Evolutionary conservation across 352 stramenopile species (phyloP), one percentile per base, ranked within the genome.

Genomic region (Phytopythium kandeliae): DNA sequence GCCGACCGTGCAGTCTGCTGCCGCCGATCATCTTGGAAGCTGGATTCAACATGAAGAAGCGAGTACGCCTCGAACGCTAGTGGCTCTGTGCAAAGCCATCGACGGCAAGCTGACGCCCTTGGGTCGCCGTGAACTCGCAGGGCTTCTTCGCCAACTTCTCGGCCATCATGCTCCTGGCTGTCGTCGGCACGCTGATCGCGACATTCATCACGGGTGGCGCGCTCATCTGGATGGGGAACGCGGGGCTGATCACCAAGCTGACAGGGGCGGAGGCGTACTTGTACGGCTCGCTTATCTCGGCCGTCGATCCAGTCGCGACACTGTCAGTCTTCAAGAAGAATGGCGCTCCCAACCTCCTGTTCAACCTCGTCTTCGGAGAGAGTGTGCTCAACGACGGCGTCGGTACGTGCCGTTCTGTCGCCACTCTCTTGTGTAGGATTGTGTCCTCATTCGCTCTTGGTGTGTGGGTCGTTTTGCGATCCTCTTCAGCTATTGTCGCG

Each of bases 281-380:
- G 3, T 98, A 98, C 60, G 91, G 92, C 17, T 74, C 89, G 16
- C 63, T 98, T 4, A 96, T 98, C 50, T 96, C 86, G 17, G 88
- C 92, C 0, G 96, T 97, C 6, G 95, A 98, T 60, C 91, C 95
- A 5, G 92, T 98, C 2, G 88, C 89, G 19, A 97, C 90, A 15
- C 60, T 98, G 4, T 93, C 87, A 0, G 88, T 98, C 4, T 97
- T 98, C 59, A 96, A 97, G 72, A 95, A 93, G 48, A 89, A 90
- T 43, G 76, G 80, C 35, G 82, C 80, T 4, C 82, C 82, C 38
- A 76, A 89, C 16, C 71, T 94, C 22, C 66, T 98, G 7, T 98
- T 98, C 62, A 98, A 98, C 60, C 73, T 98, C 43, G 89, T 98
- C 0, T 98, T 98, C 69, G 95, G 95, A 34, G 95, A 98, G 67